Evolutionary conservation across 331 rosid genomes (phyloP).

Genomic region (Cydonia oblonga): DNA sequence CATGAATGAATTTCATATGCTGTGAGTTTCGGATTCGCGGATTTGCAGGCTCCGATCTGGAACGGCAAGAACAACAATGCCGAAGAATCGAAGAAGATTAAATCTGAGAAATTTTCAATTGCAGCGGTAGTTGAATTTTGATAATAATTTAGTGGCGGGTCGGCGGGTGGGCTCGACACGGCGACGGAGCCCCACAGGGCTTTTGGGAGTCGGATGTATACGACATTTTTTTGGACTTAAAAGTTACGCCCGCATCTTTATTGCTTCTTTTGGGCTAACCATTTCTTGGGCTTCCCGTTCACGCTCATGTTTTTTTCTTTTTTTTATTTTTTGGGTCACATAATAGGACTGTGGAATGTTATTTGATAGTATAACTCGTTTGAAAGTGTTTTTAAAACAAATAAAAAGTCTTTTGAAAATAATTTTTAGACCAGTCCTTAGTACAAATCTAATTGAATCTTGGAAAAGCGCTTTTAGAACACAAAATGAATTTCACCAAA

Average conservation of each 20-base stretch:
- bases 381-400: too few species aligned
- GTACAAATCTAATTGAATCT: too few species aligned
- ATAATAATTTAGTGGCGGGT: background rate
- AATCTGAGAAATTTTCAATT: background rate
- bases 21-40: constrained; percentile 6
- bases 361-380: too few species aligned
- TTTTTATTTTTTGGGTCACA: too few species aligned
- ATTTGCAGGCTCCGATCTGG: constrained; percentile 9
- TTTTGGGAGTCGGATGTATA: background rate
- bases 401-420: too few species aligned
- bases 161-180: background rate
- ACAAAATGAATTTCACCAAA: too few species aligned
- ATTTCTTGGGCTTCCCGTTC: background rate
- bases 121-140: background rate
- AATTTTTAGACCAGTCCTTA: too few species aligned
- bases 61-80: background rate
- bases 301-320: background rate
- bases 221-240: background rate
- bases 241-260: background rate
- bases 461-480: too few species aligned
- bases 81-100: constrained; percentile 7
- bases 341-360: too few species aligned
- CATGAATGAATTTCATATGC: background rate
- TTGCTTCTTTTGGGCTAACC: background rate
- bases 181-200: background rate